Evolutionary conservation across 2,329 filamentous ascomycete species (phyloP), one percentile per base, ranked within the genome.

Genomic region (Alternaria sp.): DNA sequence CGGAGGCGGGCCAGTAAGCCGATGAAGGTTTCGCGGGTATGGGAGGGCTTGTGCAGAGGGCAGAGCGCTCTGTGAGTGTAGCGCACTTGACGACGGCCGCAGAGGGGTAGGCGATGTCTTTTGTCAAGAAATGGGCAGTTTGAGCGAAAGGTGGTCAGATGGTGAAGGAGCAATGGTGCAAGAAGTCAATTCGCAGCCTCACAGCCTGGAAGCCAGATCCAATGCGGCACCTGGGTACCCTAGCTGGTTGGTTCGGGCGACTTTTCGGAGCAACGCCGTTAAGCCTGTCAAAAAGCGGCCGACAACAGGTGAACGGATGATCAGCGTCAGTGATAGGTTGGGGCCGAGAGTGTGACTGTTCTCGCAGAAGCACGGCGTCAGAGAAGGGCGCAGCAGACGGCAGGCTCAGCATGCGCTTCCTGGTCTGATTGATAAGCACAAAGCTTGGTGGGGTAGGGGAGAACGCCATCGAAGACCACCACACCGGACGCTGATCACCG

Each of bases 351-450:
- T 56, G 52, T 65, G 64, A 69, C 60, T 64, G 52, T 52, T 57
- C 45, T 46, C 21, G 21, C 44, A 57, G 32, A 55, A n/a, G 21
- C 25, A 30, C 15, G 17, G 32, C 13, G 55, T 49, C 19, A 23
- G 43, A 65, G 58, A 72, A 68, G 67, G 69, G 71, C 69, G 71
- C 69, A 67, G 67, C 30, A 40, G 32, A 28, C 30, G 49, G 21
- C 28, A 32, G 59, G 40, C 19, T 36, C 36, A 28, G 55, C 19
- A 43, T 57, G 45, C 59, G 62, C 45, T 55, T 54, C 50, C 13
- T 28, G 51, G 51, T 65, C 64, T 69, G 65, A 70, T 71, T 64
- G 69, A 69, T 72, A 68, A 73, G 55, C 64, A 61, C 49, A 49
- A 49, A 44, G 61, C 62, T 19, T 66, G 64, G 68, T 68, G 70